Conservation (phyloP, 2,329 filamentous ascomycete species). For the Blumeria hordei region DNA sequence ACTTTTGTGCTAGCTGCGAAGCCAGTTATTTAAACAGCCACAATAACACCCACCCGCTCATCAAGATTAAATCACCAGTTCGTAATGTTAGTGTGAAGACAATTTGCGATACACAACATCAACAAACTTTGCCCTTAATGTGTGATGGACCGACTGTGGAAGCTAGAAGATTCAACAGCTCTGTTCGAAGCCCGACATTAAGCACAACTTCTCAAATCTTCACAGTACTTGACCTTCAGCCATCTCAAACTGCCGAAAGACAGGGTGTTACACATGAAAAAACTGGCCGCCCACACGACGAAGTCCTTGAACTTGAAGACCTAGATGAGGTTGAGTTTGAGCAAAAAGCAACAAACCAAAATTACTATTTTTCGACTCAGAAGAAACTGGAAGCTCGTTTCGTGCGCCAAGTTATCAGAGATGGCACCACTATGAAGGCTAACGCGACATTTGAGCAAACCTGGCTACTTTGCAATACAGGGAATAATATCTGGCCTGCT, state of each 20-base stretch:
- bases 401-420: slow-evolving; percentile 50
- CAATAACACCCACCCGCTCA: slow-evolving; percentile 87
- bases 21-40: slow-evolving; percentile 63
- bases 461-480: slow-evolving; percentile 77
- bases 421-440: slow-evolving; percentile 49
- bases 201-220: slow-evolving; percentile 26
- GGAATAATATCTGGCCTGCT: slow-evolving; percentile 56
- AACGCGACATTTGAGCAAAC: slow-evolving; percentile 65
- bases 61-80: slow-evolving; percentile 90
- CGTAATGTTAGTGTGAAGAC: slow-evolving; percentile 74
- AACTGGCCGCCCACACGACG: slow-evolving; percentile 8
- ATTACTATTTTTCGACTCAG: too few species aligned
- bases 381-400: slow-evolving; percentile 37
- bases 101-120: slow-evolving; percentile 48
- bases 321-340: slow-evolving; percentile 1
- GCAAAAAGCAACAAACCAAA: slow-evolving; percentile 7
- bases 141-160: slow-evolving; percentile 30
- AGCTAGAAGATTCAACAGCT: too few species aligned
- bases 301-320: slow-evolving; percentile 9
- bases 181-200: too few species aligned
- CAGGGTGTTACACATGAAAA: slow-evolving; percentile 14
- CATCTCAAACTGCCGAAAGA: slow-evolving; percentile 23
- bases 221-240: slow-evolving; percentile 50
- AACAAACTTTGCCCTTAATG: slow-evolving; percentile 39
- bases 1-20: slow-evolving; percentile 90